Conservation (phyloP, 305 asterid genomes). For the Fraxinus sp. region DNA sequence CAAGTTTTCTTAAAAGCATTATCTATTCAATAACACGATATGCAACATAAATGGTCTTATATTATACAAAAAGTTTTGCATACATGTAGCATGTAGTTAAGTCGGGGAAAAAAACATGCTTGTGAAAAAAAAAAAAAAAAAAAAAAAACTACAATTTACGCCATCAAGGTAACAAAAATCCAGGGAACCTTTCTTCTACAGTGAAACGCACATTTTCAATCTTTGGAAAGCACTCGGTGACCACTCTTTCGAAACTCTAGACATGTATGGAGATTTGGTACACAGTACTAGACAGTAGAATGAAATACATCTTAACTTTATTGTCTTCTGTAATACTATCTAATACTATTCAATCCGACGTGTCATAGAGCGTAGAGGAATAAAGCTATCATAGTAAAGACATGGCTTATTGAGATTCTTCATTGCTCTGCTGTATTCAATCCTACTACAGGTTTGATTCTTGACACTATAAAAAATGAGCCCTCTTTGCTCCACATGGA, state of each 20-base stretch:
- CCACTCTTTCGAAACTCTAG: neutral
- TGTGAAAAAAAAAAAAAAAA: neutral
- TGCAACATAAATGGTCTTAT: too few species aligned
- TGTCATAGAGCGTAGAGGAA: slow-evolving; percentile 2
- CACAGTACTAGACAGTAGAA: too few species aligned
- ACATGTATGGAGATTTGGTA: too few species aligned
- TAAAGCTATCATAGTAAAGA: slow-evolving; percentile 24
- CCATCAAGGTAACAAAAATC: neutral
- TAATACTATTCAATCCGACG: neutral
- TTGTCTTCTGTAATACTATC: neutral
- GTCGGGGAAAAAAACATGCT: neutral
- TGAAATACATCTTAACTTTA: neutral
- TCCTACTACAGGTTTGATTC: neutral
- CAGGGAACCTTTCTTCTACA: neutral
- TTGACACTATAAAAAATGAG: neutral
- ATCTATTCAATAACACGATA: neutral
- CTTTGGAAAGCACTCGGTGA: neutral
- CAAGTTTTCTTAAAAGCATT: neutral
- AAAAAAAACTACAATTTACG: neutral
- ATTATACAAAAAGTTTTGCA: too few species aligned
- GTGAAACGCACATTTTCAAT: neutral
- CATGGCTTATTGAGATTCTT: slow-evolving; percentile 20
- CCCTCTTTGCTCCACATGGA: slow-evolving; percentile 25
- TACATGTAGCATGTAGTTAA: too few species aligned
- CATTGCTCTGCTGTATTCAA: neutral